Base-by-base conservation (phyloP, 371 early-diverging fungal species). In the Mortierella sp. region DNA sequence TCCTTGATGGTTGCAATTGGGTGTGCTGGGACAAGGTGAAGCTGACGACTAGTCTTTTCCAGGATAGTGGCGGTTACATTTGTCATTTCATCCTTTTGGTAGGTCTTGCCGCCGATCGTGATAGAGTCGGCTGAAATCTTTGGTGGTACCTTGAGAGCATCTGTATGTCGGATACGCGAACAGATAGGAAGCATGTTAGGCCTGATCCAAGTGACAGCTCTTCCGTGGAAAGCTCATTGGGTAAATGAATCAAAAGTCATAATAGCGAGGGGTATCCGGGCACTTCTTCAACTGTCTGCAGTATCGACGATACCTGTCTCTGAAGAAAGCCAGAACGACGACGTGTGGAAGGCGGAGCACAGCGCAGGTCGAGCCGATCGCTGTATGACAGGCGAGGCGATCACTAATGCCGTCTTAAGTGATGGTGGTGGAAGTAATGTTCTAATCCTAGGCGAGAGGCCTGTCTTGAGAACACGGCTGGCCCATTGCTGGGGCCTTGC, bases 1-100 rank as follows among this genome's bases (percentile, higher is more conserved):
- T 86, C 83, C 65, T 94, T 94, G 60, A 98, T 87, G 70, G 96
- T 95, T 28, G 89, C 88, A 69, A 97, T 85, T 7, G 99, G 98
- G 69, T 98, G 96, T 53, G 88, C 86, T n/a, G 88, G 92, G n/a
- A 88, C 84, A 21, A 89, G 87, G 72, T 96, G 94, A 21, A 98
- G 87, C 29, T 91, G 86, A 26, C 95, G 90, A 0, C 87, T 85
- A 9, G 91, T 88, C 80, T 95, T 96, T 46, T 88, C 81, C 26
- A 96, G 82, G 16, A 98, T 92, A 2, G 91, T 86, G 2, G 90
- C 84, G 0, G 94, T 87, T 1, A 94, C 86, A 81, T 98, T 98
- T 5, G 97, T 95, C 82, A 86, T 87, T 1, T 66, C 79, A 75
- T 98, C 97, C 9, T 77, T 66, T 2, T 84, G 47, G 75, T 91